Evolutionary conservation across 2,329 filamentous ascomycete genomes (phyloP).

Genomic region (Furcasterigmium sp.): DNA sequence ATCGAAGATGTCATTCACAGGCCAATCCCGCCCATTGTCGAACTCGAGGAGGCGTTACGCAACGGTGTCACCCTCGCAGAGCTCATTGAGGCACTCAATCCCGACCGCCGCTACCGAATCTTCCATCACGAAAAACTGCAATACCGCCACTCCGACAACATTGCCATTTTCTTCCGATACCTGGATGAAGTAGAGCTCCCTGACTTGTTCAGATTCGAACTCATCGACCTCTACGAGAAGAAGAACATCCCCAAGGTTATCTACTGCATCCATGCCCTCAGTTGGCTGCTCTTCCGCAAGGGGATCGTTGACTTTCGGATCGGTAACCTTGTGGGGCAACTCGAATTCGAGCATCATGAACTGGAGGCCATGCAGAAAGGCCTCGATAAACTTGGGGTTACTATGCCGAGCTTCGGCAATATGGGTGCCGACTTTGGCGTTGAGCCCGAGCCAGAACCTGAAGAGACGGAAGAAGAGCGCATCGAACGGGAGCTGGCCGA

Average conservation of each 20-base stretch:
- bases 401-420: slow-evolving; percentile 95
- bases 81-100: slow-evolving; percentile 83
- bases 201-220: slow-evolving; percentile 92
- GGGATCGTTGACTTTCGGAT: slow-evolving; percentile 94
- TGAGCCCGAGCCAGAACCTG: slow-evolving; percentile 70
- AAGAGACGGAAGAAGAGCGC: slow-evolving; percentile 87
- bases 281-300: slow-evolving; percentile 94
- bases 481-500: slow-evolving; percentile 77
- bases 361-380: slow-evolving; percentile 96
- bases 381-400: slow-evolving; percentile 88
- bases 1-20: slow-evolving; percentile 87
- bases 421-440: slow-evolving; percentile 96
- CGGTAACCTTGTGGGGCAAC: slow-evolving; percentile 90
- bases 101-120: slow-evolving; percentile 70
- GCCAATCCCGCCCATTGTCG: slow-evolving; percentile 83
- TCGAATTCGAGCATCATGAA: slow-evolving; percentile 97
- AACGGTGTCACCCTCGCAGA: slow-evolving; percentile 94
- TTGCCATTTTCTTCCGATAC: slow-evolving; percentile 92
- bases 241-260: slow-evolving; percentile 99
- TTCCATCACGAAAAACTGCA: slow-evolving; percentile 83
- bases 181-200: slow-evolving; percentile 87
- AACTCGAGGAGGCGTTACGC: slow-evolving; percentile 86
- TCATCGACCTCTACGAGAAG: slow-evolving; percentile 98
- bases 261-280: slow-evolving; percentile 95
- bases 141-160: slow-evolving; percentile 96